Evolutionary conservation across 495 filamentous ascomycete genomes (phyloP), one percentile per base, ranked within the genome.

Genomic region (Neurospora discreta): DNA sequence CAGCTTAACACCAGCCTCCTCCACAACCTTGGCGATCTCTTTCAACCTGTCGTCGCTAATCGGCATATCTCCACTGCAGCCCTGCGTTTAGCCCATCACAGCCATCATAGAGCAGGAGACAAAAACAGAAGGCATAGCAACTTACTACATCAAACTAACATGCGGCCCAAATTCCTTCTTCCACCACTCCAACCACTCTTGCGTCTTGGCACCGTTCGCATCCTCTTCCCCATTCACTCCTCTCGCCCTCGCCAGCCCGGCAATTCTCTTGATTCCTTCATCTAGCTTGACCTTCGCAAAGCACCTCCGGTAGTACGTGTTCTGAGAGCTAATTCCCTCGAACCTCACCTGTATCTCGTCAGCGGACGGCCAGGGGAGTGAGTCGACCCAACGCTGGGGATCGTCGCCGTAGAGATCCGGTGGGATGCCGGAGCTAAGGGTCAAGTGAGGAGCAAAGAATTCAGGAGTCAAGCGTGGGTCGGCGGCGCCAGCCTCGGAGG

Each of bases 81-180:
- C 4, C 20, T 52, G 23, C 75, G 38, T 65, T 73, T 40, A 65
- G 11, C 38, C 7, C 39, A 41, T 1, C 23, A 3, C 11, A 30
- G 36, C n/a, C 8, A 36, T 30, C 42, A 36, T 3, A 16, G 20
- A 30, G 10, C 69, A 30, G 42, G 16, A 38, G 1, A 42, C 1
- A 30, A n/a, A 39, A 65, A 60, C 1, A 38, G 40, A 68, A 20
- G 30, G 8, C 30, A 0, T 5, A 2, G 65, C 23, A 10, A 78
- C 78, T 73, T 70, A 80, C 78, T 80, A 80, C 68, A 78, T 74
- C 73, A 80, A 69, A 71, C 77, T 79, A 39, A 80, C 69, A 71
- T 80, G 79, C 46, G 77, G 76, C 39, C 74, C 78, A 72, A 70
- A 80, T 26, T 39, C 75, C 65, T 38, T 18, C 33, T 68, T 18